phyloP scores from a whole-genome alignment of 345 rosid species.

The Rhodamnia argentea region DNA sequence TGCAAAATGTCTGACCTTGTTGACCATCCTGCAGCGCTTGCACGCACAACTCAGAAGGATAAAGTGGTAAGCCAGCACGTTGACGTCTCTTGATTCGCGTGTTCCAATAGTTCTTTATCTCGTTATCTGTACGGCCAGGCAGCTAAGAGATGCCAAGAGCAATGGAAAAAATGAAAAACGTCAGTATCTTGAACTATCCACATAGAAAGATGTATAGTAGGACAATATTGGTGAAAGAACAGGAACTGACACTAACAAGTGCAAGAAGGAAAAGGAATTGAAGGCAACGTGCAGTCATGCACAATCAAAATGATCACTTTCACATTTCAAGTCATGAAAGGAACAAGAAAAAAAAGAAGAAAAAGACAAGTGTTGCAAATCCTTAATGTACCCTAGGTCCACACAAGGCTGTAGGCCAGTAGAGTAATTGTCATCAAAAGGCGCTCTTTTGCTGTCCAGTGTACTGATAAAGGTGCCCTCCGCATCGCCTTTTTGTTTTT shows the following conservation, averaged over 20 bases:
- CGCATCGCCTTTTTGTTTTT: not conserved
- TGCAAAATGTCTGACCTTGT: conserved; percentile 22
- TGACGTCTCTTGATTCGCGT: conserved; percentile 89
- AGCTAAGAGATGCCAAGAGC: conserved; percentile 31
- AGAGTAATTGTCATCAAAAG: not conserved
- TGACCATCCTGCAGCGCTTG: conserved; percentile 56
- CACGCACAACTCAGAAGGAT: conserved; percentile 68
- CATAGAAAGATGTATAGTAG: not conserved
- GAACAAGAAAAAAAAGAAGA: not conserved
- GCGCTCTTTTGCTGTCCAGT: not conserved
- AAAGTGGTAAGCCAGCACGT: conserved; percentile 93
- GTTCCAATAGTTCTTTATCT: conserved; percentile 99
- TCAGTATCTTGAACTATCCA: not conserved
- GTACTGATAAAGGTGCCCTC: not conserved
- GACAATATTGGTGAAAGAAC: not conserved
- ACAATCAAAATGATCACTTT: not conserved
- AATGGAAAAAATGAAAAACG: not conserved
- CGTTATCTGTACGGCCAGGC: conserved; percentile 99
- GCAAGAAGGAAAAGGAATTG: not conserved
- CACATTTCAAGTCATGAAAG: not conserved
- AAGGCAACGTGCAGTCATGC: not conserved
- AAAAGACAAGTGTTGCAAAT: not conserved
- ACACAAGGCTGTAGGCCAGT: not conserved
- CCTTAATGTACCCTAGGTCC: not conserved
- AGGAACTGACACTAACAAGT: not conserved